Percentiles rank a stretch among this genome's conserved stretches.
Conservation (phyloP, 2,329 filamentous ascomycete species). For the Purpureocillium takamizusanense region DNA sequence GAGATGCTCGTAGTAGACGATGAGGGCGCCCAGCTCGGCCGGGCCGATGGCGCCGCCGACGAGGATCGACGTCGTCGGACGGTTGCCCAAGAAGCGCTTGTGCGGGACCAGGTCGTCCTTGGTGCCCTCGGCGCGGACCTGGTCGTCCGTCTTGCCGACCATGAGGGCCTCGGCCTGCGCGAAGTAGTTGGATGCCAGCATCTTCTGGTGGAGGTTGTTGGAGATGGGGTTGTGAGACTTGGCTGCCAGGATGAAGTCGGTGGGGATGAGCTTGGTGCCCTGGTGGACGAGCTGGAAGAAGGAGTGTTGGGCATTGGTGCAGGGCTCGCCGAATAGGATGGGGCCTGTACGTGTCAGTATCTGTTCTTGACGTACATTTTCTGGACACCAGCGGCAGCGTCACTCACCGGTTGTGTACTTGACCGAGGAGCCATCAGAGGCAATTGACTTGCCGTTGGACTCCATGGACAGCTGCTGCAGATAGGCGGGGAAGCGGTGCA, state of each 20-base stretch:
- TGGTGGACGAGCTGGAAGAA: conserved; percentile 99
- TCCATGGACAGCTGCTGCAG: conserved; percentile 99
- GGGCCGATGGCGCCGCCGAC: conserved; percentile 88
- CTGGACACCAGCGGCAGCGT: too few species aligned
- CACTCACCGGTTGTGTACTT: conserved; percentile 80
- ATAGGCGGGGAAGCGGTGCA: conserved; percentile 97
- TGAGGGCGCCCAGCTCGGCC: conserved; percentile 84
- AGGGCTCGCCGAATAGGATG: conserved; percentile 94
- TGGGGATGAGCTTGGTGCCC: conserved; percentile 96
- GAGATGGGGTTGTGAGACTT: conserved; percentile 95
- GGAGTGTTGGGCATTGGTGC: conserved; percentile 98
- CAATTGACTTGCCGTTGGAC: conserved; percentile 97
- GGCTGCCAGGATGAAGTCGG: conserved; percentile 94
- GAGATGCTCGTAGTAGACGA: conserved; percentile 98
- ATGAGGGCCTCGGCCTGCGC: conserved; percentile 82
- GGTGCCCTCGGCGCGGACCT: conserved; percentile 68
- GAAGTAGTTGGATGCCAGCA: conserved; percentile 88
- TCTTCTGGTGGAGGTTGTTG: conserved; percentile 90
- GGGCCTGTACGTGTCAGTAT: conserved; percentile 38
- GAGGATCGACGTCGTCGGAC: conserved; percentile 90
- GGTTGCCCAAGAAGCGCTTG: conserved; percentile 98
- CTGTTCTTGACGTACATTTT: neutral
- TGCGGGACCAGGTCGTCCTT: conserved; percentile 77
- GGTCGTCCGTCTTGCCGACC: conserved; percentile 78
- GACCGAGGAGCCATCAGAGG: conserved; percentile 76